Evolutionary conservation across 306 rosid species (phyloP).

Genomic region (Medicago arabica): DNA sequence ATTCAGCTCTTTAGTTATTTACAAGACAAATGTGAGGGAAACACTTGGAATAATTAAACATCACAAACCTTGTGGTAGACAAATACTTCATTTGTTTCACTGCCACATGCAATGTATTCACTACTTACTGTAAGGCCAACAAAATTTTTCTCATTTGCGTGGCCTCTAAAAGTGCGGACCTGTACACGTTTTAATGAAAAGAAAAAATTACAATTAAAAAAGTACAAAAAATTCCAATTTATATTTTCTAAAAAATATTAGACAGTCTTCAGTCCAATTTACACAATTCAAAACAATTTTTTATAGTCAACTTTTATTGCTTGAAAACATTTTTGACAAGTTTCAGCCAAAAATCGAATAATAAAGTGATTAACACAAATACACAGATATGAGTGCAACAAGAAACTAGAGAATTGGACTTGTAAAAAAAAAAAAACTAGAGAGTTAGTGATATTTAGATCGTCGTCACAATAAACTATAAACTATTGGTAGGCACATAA

Average conservation of each 20-base stretch:
- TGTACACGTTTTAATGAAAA: constrained; percentile 33
- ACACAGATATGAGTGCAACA: background rate
- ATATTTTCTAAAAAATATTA: background rate
- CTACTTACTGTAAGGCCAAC: constrained; percentile 92
- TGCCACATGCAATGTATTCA: constrained; percentile 94
- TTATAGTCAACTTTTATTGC: constrained; percentile 7
- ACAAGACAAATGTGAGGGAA: constrained; percentile 12
- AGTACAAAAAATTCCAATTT: background rate
- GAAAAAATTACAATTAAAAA: background rate
- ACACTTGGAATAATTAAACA: background rate
- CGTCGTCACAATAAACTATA: constrained; percentile 17
- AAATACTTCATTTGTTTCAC: constrained; percentile 93
- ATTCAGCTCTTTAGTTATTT: constrained; percentile 35
- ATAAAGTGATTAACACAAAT: constrained; percentile 14
- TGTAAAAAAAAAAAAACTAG: background rate
- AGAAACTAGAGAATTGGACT: constrained; percentile 1
- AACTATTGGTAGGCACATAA: constrained; percentile 1
- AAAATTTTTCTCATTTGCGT: constrained; percentile 93
- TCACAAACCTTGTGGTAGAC: constrained; percentile 92
- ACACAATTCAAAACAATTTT: constrained; percentile 22
- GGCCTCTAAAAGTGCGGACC: constrained; percentile 93
- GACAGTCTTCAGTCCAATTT: constrained; percentile 19
- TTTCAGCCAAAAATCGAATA: constrained; percentile 1
- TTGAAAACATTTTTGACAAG: background rate
- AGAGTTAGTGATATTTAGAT: constrained; percentile 2